Evolutionary conservation across 78 protist species (phyloP), one percentile per base, ranked within the genome.

Genomic region (Tieghemostelium lacteum): DNA sequence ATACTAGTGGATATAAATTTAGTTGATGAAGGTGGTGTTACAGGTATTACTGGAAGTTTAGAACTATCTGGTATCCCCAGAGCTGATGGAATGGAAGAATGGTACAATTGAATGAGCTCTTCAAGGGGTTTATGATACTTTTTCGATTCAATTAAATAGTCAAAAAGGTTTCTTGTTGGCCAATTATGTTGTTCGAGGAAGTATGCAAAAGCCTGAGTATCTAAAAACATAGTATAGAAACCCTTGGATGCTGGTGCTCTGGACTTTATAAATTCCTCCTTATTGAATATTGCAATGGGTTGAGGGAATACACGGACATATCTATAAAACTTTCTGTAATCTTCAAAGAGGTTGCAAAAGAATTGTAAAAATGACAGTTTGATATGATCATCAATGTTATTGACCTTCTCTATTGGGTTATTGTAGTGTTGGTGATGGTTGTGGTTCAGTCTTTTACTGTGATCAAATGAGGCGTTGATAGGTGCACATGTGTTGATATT

Each of bases 221-320:
- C 87, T 20, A 89, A 60, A 45, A 89, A 67, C 3, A 37, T 16
- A 6, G 77, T 54, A 24, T 63, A 39, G 49, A 89, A 89, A 10
- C 26, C 62, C n/a, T 72, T 36, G 3, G 76, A 19, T 2, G 31
- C 7, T 4, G 22, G 20, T 1, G 91, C 3, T 60, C 67, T 31
- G 0, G 76, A 70, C 31, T 58, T 83, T 19, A 83, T 45, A 40
- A 42, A 86, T 28, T 74, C 80, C 28, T 62, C 54, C 26, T 73
- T 89, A 42, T 89, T 74, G 24, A 89, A 89, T 16, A 89, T 36
- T 7, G 94, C 57, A n/a, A 89, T 58, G 2, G 94, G 94, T 42
- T 89, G 85, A 2, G 83, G 87, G 66, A 89, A 89, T 10, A 89
- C 94, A 17, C 94, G 28, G 2, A 89, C 42, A 83, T 89, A 89